Percentiles rank a stretch among this genome's conserved stretches.
These are phyloP conservation scores for Funneliformis caledonium DNA, from an alignment of 371 early-diverging fungal species.

Conservation along the genomic window DNA sequence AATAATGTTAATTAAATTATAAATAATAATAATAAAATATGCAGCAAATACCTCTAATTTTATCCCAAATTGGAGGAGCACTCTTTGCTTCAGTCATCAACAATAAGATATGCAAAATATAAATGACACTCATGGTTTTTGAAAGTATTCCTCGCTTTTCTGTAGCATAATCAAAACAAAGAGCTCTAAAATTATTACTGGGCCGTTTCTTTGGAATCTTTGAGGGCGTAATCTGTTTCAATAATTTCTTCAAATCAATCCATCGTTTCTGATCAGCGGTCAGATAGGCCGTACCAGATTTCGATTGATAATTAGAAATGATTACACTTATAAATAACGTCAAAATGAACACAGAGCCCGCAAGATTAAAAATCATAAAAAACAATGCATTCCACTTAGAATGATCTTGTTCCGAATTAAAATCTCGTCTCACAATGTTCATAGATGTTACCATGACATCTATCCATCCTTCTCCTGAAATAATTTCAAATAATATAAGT, in stretches of 20 bases:
- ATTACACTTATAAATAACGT: slow-evolving; percentile 74
- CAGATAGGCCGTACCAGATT: slow-evolving; percentile 67
- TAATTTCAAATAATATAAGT: slow-evolving; percentile 67
- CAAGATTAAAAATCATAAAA: slow-evolving; percentile 68
- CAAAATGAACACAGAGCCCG: slow-evolving; percentile 67
- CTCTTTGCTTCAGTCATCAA: slow-evolving; percentile 58
- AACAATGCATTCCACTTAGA: slow-evolving; percentile 65
- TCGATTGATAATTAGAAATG: slow-evolving; percentile 66
- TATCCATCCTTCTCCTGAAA: slow-evolving; percentile 76
- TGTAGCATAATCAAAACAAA: slow-evolving; percentile 56
- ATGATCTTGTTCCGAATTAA: slow-evolving; percentile 52
- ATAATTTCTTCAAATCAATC: slow-evolving; percentile 69
- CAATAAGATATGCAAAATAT: slow-evolving; percentile 57
- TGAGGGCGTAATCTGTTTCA: slow-evolving; percentile 64
- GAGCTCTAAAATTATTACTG: slow-evolving; percentile 45
- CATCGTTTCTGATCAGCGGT: slow-evolving; percentile 73
- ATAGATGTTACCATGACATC: slow-evolving; percentile 67
- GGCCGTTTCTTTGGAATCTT: slow-evolving; percentile 55
- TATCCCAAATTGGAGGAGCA: slow-evolving; percentile 23
- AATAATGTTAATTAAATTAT: slow-evolving; percentile 37
- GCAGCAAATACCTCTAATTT: slow-evolving; percentile 46
- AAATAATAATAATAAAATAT: slow-evolving; percentile 30
- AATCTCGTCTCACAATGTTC: slow-evolving; percentile 57
- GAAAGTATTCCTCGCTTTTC: slow-evolving; percentile 55
- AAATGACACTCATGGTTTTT: slow-evolving; percentile 54